A percentile compares a stretch with the other conserved stretches of the same genome.
Conservation (phyloP, 78 protist species). For the Tieghemostelium lacteum region DNA sequence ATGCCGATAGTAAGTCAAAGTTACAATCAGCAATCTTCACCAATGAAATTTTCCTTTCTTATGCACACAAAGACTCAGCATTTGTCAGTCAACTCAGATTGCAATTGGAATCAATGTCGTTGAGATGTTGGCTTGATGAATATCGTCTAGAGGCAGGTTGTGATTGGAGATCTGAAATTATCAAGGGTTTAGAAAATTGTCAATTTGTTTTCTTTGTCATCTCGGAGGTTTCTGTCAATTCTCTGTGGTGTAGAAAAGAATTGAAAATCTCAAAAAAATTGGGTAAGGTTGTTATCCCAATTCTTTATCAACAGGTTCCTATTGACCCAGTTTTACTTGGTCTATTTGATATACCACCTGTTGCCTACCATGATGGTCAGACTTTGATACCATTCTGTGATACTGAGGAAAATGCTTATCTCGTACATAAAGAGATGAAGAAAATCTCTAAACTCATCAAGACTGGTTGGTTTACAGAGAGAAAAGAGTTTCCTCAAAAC, state of each 20-base stretch:
- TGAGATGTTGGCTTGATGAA: slow-evolving; percentile 75
- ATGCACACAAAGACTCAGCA: slow-evolving; percentile 61
- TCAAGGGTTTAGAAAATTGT: slow-evolving; percentile 33
- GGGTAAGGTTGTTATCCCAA: slow-evolving; percentile 42
- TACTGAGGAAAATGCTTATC: too few relatives aligned
- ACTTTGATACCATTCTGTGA: not conserved
- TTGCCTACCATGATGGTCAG: not conserved
- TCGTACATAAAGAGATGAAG: not conserved
- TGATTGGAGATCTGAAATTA: slow-evolving; percentile 66
- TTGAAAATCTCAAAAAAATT: slow-evolving; percentile 47
- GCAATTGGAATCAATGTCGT: slow-evolving; percentile 3
- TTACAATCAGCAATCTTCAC: slow-evolving; percentile 36
- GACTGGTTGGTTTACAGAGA: not conserved
- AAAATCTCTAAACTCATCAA: slow-evolving; percentile 10
- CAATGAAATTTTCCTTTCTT: slow-evolving; percentile 48
- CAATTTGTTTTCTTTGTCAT: slow-evolving; percentile 17
- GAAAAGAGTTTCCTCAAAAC: not conserved
- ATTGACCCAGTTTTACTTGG: slow-evolving; percentile 50
- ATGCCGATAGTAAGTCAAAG: not conserved
- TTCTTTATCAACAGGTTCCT: slow-evolving; percentile 1
- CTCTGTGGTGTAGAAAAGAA: slow-evolving; percentile 79
- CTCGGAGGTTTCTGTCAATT: slow-evolving; percentile 32
- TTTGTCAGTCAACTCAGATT: slow-evolving; percentile 28
- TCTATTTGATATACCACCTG: slow-evolving; percentile 10
- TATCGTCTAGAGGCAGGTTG: slow-evolving; percentile 78